phyloP scores from a whole-genome alignment of 345 rosid genomes.

The Cardamine chenopodiifolia region DNA sequence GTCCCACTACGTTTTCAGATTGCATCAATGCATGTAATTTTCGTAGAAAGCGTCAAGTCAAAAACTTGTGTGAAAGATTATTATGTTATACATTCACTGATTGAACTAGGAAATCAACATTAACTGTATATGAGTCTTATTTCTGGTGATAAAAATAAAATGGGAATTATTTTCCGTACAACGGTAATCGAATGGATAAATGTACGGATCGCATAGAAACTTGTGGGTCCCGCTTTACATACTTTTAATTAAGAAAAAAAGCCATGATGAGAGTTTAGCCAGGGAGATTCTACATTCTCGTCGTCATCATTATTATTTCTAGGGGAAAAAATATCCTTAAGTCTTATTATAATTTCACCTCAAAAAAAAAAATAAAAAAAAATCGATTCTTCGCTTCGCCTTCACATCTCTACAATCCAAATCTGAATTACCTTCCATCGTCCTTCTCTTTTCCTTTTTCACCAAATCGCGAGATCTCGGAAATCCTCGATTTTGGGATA shows the following conservation, averaged over 20 bases:
- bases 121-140: too few relatives aligned
- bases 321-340: neutral
- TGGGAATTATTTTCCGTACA: neutral
- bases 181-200: slow-evolving; percentile 5
- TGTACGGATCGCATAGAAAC: slow-evolving; percentile 25
- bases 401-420: slow-evolving; percentile 35
- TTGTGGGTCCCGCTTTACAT: slow-evolving; percentile 28
- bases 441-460: slow-evolving; percentile 21
- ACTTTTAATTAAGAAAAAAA: neutral
- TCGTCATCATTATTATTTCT: slow-evolving; percentile 6
- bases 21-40: too few relatives aligned
- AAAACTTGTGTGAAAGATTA: too few relatives aligned
- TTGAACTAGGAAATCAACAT: too few relatives aligned
- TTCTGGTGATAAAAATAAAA: too few relatives aligned
- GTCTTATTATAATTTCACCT: neutral
- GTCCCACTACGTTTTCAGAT: too few relatives aligned
- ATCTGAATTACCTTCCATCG: slow-evolving; percentile 30
- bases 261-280: slow-evolving; percentile 8
- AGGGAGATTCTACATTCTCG: slow-evolving; percentile 34
- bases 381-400: slow-evolving; percentile 38
- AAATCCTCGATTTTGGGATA: slow-evolving; percentile 36
- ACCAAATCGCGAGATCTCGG: slow-evolving; percentile 34
- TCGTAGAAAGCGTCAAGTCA: too few relatives aligned
- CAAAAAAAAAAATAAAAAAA: slow-evolving; percentile 10
- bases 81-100: too few relatives aligned